Conservation (phyloP, 805 yeast species). For the Hanseniaspora mollemarum region DNA sequence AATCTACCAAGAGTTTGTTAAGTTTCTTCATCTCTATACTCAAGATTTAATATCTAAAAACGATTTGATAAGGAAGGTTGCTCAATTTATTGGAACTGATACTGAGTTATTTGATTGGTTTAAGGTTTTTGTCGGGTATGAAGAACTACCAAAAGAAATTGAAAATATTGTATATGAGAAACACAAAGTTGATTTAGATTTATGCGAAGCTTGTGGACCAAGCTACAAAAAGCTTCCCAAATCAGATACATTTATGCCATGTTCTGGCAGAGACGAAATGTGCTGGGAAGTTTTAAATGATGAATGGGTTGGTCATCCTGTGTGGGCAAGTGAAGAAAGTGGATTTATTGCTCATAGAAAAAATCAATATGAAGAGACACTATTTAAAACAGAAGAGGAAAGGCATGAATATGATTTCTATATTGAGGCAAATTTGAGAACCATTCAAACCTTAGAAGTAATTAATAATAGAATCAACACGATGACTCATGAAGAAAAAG, state of each 20-base stretch:
- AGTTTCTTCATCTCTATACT: constrained; percentile 73
- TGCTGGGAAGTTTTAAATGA: constrained; percentile 98
- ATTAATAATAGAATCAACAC: constrained; percentile 86
- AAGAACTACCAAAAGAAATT: constrained; percentile 71
- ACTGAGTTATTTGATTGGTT: constrained; percentile 82
- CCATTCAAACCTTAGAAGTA: constrained; percentile 90
- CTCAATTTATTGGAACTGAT: constrained; percentile 71
- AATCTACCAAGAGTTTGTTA: constrained; percentile 83
- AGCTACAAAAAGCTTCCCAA: constrained; percentile 87
- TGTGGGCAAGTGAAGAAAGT: constrained; percentile 99
- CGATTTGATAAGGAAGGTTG: constrained; percentile 72
- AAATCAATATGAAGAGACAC: constrained; percentile 92
- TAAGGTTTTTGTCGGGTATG: constrained; percentile 79
- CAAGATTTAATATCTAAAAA: constrained; percentile 81
- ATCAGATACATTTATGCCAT: constrained; percentile 90
- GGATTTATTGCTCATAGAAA: constrained; percentile 98
- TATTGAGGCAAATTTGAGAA: constrained; percentile 88
- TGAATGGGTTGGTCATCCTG: constrained; percentile 99
- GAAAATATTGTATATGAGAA: constrained; percentile 81
- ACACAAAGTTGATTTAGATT: constrained; percentile 77
- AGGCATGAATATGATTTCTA: constrained; percentile 93
- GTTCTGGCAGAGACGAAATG: constrained; percentile 97
- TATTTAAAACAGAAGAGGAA: constrained; percentile 92
- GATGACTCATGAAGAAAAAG: constrained; percentile 85
- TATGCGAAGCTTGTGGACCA: constrained; percentile 92